Evolutionary conservation across 306 rosid genomes (phyloP).

Genomic region (Ziziphus jujuba): DNA sequence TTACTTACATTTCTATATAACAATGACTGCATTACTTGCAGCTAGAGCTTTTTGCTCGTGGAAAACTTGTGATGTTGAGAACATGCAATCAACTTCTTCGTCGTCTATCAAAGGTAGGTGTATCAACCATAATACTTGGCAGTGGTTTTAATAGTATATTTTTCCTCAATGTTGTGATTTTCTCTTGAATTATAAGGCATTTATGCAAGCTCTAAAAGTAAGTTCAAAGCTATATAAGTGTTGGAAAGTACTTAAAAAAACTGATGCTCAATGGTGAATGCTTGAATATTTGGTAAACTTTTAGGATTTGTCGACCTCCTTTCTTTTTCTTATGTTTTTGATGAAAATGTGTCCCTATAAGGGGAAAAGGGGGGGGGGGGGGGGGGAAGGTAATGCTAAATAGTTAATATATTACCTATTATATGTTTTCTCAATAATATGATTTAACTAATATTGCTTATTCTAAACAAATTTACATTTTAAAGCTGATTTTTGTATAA

Average conservation of each 20-base stretch:
- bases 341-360: too few species aligned
- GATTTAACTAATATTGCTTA: too few species aligned
- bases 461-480: too few species aligned
- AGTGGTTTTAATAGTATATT: not conserved
- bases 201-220: not conserved
- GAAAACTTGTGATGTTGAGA: slow-evolving; percentile 97
- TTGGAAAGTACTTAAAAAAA: not conserved
- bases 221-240: not conserved
- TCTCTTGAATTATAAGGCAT: not conserved
- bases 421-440: too few species aligned
- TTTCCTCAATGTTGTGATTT: not conserved
- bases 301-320: too few species aligned
- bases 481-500: too few species aligned
- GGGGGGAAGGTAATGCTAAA: too few species aligned
- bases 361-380: too few species aligned
- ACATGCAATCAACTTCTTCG: slow-evolving; percentile 99
- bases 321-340: too few species aligned
- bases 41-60: slow-evolving; percentile 98
- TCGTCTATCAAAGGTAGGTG: slow-evolving; percentile 84
- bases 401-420: too few species aligned
- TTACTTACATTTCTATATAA: slow-evolving; percentile 10
- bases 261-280: not conserved
- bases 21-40: slow-evolving; percentile 41
- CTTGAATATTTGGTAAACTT: too few species aligned
- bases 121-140: not conserved